phyloP scores from a whole-genome alignment of 2,329 filamentous ascomycete species.

The Hypoxylon sp. region DNA sequence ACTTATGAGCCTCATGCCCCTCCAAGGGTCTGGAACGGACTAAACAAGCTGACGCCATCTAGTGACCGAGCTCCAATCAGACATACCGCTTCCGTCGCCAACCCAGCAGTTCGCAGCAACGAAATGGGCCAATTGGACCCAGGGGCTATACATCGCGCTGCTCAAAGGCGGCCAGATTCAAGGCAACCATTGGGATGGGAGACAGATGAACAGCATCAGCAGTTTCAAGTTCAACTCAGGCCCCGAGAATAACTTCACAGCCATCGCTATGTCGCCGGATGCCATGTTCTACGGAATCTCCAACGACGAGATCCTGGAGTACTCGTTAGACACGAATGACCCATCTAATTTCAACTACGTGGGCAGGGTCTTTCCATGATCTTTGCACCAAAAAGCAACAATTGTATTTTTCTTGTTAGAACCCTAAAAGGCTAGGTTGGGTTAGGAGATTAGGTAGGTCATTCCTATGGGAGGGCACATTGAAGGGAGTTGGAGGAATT shows the following conservation, averaged over 20 bases:
- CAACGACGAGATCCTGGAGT: slow-evolving; percentile 47
- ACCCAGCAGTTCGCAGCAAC: slow-evolving; percentile 46
- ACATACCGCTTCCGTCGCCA: slow-evolving; percentile 36
- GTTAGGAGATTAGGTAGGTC: slow-evolving; percentile 10
- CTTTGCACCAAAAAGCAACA: slow-evolving; percentile 1
- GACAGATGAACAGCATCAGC: slow-evolving; percentile 37
- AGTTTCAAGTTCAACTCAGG: slow-evolving; percentile 46
- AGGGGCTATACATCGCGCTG: slow-evolving; percentile 45
- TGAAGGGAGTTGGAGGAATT: slow-evolving; percentile 32
- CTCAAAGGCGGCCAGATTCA: slow-evolving; percentile 36
- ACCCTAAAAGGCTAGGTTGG: slow-evolving; percentile 26
- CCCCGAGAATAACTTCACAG: slow-evolving; percentile 46
- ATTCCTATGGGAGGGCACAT: slow-evolving; percentile 13
- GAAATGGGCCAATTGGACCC: slow-evolving; percentile 46
- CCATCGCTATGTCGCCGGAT: slow-evolving; percentile 49
- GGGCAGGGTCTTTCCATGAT: slow-evolving; percentile 46
- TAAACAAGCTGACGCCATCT: slow-evolving; percentile 16
- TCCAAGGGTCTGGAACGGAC: background rate
- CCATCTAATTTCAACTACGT: slow-evolving; percentile 49
- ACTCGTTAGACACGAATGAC: slow-evolving; percentile 43
- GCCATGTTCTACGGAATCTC: slow-evolving; percentile 51
- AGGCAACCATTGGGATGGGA: slow-evolving; percentile 40
- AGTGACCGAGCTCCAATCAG: slow-evolving; percentile 39
- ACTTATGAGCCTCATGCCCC: background rate
- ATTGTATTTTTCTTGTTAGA: slow-evolving; percentile 27